phyloP scores from a whole-genome alignment of 129 eudicot species.

The Dittrichia graveolens region DNA sequence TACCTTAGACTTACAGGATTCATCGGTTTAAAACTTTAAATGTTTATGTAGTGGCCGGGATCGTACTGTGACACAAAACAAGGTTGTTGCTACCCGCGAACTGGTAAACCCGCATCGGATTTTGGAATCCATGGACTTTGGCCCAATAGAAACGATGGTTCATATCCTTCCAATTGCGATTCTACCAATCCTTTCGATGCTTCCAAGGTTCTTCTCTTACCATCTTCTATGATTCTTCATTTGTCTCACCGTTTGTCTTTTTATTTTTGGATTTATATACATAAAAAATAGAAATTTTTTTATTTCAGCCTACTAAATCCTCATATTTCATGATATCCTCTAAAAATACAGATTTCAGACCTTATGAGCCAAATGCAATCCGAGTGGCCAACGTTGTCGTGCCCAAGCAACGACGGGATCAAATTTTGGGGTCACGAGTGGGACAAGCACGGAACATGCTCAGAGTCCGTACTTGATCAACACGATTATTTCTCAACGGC shows the following conservation, averaged over 20 bases:
- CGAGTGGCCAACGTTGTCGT: constrained; percentile 72
- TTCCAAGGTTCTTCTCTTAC: constrained; percentile 49
- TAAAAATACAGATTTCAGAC: constrained; percentile 42
- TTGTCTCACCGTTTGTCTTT: background rate
- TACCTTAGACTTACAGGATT: background rate
- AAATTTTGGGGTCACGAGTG: constrained; percentile 78
- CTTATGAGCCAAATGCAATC: constrained; percentile 42
- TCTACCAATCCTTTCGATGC: constrained; percentile 46
- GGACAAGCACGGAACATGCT: constrained; percentile 83
- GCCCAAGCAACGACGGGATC: constrained; percentile 56
- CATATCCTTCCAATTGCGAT: constrained; percentile 63
- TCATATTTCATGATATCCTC: too few relatives aligned
- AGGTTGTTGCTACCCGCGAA: constrained; percentile 65
- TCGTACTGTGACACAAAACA: constrained; percentile 60
- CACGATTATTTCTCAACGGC: constrained; percentile 58
- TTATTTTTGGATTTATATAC: background rate
- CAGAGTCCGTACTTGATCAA: constrained; percentile 55
- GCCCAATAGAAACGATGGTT: constrained; percentile 65
- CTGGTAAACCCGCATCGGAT: constrained; percentile 65
- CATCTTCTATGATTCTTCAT: background rate
- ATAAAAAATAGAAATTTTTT: background rate
- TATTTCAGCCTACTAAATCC: too few relatives aligned
- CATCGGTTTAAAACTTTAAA: too few relatives aligned
- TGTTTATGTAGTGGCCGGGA: constrained; percentile 60
- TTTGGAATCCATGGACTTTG: constrained; percentile 84